Conservation (phyloP, 306 rosid species). For the Sphenostylis stenocarpa region DNA sequence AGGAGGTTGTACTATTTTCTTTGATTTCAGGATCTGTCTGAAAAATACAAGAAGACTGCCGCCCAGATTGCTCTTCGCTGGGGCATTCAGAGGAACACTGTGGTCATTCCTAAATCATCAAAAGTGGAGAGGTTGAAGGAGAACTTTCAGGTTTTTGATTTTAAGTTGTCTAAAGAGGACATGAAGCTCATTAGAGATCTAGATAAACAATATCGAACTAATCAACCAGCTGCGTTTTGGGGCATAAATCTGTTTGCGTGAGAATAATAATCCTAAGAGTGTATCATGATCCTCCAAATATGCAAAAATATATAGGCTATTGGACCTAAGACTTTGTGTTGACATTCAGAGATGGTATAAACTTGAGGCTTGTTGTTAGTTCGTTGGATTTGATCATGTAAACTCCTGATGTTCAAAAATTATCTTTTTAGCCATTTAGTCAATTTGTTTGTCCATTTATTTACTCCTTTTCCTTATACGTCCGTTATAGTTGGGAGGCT, state of each 20-base stretch:
- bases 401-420: slow-evolving; percentile 7
- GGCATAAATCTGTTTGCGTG: slow-evolving; percentile 78
- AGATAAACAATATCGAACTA: slow-evolving; percentile 66
- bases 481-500: neutral
- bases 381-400: slow-evolving; percentile 21
- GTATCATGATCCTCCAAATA: neutral
- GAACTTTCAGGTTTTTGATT: slow-evolving; percentile 69
- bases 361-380: neutral
- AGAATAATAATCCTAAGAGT: slow-evolving; percentile 13
- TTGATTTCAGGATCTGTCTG: slow-evolving; percentile 60
- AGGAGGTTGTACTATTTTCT: slow-evolving; percentile 11
- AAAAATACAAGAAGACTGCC: slow-evolving; percentile 61
- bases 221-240: slow-evolving; percentile 83
- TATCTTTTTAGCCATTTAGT: neutral
- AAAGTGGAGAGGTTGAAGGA: slow-evolving; percentile 78
- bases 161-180: slow-evolving; percentile 67
- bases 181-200: slow-evolving; percentile 57
- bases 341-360: neutral
- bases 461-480: neutral
- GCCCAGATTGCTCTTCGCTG: slow-evolving; percentile 84
- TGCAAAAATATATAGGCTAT: neutral
- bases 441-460: slow-evolving; percentile 2
- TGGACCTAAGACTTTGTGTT: slow-evolving; percentile 16
- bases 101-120: slow-evolving; percentile 82
- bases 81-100: slow-evolving; percentile 76